Conservation (phyloP, 306 rosid species). For the Canavalia ensiformis region DNA sequence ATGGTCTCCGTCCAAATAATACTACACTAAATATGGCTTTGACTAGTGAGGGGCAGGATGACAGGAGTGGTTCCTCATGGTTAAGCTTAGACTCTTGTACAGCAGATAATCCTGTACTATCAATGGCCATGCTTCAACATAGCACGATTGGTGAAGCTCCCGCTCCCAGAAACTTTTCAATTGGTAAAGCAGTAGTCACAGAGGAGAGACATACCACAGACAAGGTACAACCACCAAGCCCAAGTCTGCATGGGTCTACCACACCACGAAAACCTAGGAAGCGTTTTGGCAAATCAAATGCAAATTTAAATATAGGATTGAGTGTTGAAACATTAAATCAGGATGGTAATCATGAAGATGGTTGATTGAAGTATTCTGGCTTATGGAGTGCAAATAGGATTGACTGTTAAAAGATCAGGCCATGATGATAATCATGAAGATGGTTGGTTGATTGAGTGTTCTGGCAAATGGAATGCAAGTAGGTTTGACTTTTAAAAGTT, state of each 20-base stretch:
- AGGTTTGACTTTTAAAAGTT: slow-evolving; percentile 53
- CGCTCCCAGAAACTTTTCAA: slow-evolving; percentile 45
- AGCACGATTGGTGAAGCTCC: slow-evolving; percentile 41
- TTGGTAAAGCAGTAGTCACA: slow-evolving; percentile 45
- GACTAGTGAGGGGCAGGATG: slow-evolving; percentile 60
- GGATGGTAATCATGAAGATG: slow-evolving; percentile 52
- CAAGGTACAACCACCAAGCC: slow-evolving; percentile 57
- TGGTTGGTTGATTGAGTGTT: slow-evolving; percentile 47
- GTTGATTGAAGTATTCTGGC: slow-evolving; percentile 54
- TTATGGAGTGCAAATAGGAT: slow-evolving; percentile 49
- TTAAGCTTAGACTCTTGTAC: slow-evolving; percentile 71
- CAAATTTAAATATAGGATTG: slow-evolving; percentile 55
- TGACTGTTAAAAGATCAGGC: slow-evolving; percentile 54
- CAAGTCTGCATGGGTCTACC: slow-evolving; percentile 52
- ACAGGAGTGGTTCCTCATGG: slow-evolving; percentile 67
- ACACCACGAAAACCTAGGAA: slow-evolving; percentile 61
- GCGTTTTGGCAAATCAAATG: slow-evolving; percentile 55
- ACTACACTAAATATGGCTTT: slow-evolving; percentile 56
- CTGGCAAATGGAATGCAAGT: slow-evolving; percentile 51
- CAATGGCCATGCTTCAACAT: slow-evolving; percentile 41
- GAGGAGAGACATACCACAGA: slow-evolving; percentile 46
- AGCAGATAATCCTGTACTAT: slow-evolving; percentile 48
- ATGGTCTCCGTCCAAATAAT: slow-evolving; percentile 44
- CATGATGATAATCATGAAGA: slow-evolving; percentile 46
- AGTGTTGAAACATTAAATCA: slow-evolving; percentile 57